Evolutionary conservation across 805 yeast species (phyloP).

Genomic region (Clavispora asparagi): DNA sequence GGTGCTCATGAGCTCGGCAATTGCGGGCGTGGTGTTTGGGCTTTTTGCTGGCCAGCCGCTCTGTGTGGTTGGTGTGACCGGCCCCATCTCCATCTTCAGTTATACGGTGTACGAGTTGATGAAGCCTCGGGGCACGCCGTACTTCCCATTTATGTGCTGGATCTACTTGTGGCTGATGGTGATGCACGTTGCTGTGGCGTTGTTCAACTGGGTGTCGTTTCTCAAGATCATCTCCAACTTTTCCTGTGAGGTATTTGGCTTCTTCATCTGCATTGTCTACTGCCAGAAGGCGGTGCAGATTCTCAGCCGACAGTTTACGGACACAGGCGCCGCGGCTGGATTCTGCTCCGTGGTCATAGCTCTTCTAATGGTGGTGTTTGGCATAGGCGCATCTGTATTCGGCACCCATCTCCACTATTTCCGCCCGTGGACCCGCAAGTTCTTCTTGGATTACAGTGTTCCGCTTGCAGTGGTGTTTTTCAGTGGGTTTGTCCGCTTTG

Average conservation of each 20-base stretch:
- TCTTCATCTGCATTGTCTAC: conserved; percentile 83
- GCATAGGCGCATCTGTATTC: conserved; percentile 53
- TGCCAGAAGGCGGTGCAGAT: conserved; percentile 89
- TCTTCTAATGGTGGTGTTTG: conserved; percentile 70
- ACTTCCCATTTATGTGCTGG: conserved; percentile 95
- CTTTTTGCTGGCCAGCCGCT: conserved; percentile 84
- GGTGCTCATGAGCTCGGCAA: conserved; percentile 72
- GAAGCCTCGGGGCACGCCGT: conserved; percentile 48
- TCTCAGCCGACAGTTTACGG: conserved; percentile 60
- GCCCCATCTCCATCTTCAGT: conserved; percentile 89
- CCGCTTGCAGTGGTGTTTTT: conserved; percentile 82
- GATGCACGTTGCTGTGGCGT: conserved; percentile 69
- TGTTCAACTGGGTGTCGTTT: conserved; percentile 60
- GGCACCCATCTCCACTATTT: conserved; percentile 63
- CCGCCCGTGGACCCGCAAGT: conserved; percentile 53
- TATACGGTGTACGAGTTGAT: conserved; percentile 81
- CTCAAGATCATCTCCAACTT: conserved; percentile 70
- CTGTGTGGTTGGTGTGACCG: conserved; percentile 95
- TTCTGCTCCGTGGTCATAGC: conserved; percentile 74
- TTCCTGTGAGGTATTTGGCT: conserved; percentile 91
- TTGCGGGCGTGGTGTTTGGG: conserved; percentile 89
- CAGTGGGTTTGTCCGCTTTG: conserved; percentile 90
- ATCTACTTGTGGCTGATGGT: conserved; percentile 86
- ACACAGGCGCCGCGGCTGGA: conserved; percentile 42
- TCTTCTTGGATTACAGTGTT: conserved; percentile 81